A percentile compares a stretch with the other conserved stretches of the same genome.
phyloP scores from a whole-genome alignment of 768 basidiomycete genomes.

The Russula sp. region DNA sequence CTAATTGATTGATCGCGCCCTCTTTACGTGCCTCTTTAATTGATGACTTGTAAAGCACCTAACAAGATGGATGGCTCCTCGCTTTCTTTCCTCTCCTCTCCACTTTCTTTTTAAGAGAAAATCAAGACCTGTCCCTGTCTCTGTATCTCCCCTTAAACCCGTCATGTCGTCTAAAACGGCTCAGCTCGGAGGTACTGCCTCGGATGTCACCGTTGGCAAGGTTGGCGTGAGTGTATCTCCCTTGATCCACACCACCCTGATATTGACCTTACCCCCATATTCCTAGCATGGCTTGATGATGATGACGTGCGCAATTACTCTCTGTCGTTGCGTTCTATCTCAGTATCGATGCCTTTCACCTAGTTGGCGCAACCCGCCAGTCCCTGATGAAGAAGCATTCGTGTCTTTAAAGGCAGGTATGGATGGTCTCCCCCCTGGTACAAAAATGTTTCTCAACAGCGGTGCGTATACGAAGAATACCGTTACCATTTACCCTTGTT shows the following conservation, averaged over 20 bases:
- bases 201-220: constrained; percentile 40
- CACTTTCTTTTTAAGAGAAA: constrained; percentile 10
- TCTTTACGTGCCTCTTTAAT: neutral
- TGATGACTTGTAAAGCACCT: neutral
- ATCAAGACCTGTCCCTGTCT: neutral
- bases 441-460: constrained; percentile 52
- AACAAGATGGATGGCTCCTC: neutral
- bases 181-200: constrained; percentile 43
- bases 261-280: neutral
- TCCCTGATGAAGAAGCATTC: constrained; percentile 59
- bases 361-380: constrained; percentile 33
- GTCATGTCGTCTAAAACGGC: constrained; percentile 31
- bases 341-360: neutral
- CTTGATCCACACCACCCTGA: neutral
- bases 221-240: constrained; percentile 39
- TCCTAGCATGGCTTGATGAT: constrained; percentile 49
- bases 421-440: constrained; percentile 43
- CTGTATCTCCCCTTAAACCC: neutral
- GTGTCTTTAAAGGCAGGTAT: constrained; percentile 55
- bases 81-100: neutral
- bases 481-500: neutral
- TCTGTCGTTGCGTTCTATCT: neutral
- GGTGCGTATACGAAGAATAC: constrained; percentile 36
- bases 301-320: constrained; percentile 48
- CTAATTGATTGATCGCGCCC: too few species aligned